These are phyloP conservation scores for Hypoxylon sp. DNA, from an alignment of 2,329 filamentous ascomycete genomes.

Conservation along the genomic window DNA sequence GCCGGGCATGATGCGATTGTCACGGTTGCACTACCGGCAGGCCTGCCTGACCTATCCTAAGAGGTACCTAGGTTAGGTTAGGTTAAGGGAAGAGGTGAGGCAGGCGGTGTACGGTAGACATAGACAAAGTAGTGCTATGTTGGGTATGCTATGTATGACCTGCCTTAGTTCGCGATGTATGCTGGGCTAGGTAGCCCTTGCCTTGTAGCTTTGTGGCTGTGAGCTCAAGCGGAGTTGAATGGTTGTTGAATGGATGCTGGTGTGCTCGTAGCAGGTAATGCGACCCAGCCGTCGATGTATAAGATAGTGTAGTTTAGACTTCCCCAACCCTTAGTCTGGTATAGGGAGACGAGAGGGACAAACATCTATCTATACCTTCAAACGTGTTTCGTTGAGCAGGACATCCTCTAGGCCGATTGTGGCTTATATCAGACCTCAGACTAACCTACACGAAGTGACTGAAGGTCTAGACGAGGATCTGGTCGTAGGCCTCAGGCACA, in stretches of 20 bases:
- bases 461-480: no score
- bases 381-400: not conserved
- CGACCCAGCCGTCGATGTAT: not conserved
- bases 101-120: not conserved
- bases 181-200: not conserved
- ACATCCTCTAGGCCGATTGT: no score
- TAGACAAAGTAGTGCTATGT: not conserved
- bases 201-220: not conserved
- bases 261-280: not conserved
- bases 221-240: not conserved
- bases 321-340: not conserved
- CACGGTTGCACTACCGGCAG: not conserved
- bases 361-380: not conserved
- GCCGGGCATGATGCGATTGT: slow-evolving; percentile 8
- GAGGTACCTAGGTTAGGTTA: not conserved
- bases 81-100: not conserved
- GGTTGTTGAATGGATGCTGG: not conserved
- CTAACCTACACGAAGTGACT: not conserved
- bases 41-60: not conserved
- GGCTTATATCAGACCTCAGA: not conserved
- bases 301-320: not conserved
- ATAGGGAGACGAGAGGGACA: not conserved
- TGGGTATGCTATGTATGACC: no score
- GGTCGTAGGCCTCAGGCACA: slow-evolving; percentile 2
- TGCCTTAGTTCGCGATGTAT: not conserved